Conservation (phyloP, 2,329 filamentous ascomycete genomes). For the Paraphaeosphaeria minitans region DNA sequence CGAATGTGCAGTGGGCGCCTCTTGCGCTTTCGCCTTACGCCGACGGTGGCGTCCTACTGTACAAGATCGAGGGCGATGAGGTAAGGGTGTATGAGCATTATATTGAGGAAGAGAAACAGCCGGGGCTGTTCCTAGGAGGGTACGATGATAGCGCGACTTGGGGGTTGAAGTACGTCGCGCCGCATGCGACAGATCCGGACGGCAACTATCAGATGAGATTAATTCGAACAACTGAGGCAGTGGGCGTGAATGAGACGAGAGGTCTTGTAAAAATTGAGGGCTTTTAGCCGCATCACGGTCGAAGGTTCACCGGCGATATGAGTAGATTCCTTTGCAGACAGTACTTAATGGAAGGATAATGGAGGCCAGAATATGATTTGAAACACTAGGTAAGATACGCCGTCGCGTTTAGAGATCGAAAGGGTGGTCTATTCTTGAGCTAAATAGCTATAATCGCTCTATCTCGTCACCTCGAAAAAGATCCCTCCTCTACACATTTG, state of each 20-base stretch:
- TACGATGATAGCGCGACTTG: conserved; percentile 24
- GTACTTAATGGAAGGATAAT: no score
- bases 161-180: conserved; percentile 25
- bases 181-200: conserved; percentile 10
- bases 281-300: neutral
- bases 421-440: no score
- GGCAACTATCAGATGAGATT: conserved; percentile 24
- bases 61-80: conserved; percentile 20
- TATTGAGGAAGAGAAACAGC: conserved; percentile 22
- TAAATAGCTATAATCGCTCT: no score
- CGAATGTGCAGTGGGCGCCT: conserved; percentile 18
- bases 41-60: conserved; percentile 22
- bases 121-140: conserved; percentile 26
- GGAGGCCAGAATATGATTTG: no score
- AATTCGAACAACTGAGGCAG: conserved; percentile 16
- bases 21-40: conserved; percentile 19
- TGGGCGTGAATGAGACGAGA: conserved; percentile 22
- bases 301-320: neutral
- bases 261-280: conserved; percentile 18
- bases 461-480: no score
- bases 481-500: neutral
- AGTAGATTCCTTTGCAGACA: neutral
- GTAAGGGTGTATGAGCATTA: conserved; percentile 28
- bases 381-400: no score
- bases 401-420: no score